A percentile compares a stretch with the other conserved stretches of the same genome.
phyloP scores from a whole-genome alignment of 768 basidiomycete genomes.

The Crepidotus variabilis region DNA sequence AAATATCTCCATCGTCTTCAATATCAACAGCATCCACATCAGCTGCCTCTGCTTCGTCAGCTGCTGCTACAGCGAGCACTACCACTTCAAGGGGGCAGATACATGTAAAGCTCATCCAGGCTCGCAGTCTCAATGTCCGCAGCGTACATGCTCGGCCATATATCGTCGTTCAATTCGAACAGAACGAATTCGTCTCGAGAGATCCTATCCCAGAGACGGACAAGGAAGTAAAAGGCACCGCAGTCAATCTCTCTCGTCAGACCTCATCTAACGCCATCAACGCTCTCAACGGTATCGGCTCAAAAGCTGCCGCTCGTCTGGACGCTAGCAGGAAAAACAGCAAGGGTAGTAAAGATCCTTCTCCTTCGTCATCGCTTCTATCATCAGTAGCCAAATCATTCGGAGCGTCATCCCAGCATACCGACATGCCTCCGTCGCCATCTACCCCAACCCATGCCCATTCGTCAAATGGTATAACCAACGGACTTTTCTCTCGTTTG shows the following conservation, averaged over 20 bases:
- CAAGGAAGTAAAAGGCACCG: slow-evolving; percentile 84
- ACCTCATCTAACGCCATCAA: slow-evolving; percentile 62
- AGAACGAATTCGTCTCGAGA: slow-evolving; percentile 95
- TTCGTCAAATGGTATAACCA: neutral
- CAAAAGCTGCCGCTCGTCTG: slow-evolving; percentile 26
- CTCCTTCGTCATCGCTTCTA: slow-evolving; percentile 34
- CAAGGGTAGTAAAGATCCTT: slow-evolving; percentile 41
- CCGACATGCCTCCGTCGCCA: slow-evolving; percentile 18
- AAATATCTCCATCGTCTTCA: slow-evolving; percentile 30
- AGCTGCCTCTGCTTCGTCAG: slow-evolving; percentile 19
- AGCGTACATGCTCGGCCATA: slow-evolving; percentile 72
- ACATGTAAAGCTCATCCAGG: slow-evolving; percentile 94
- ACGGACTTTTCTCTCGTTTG: slow-evolving; percentile 58
- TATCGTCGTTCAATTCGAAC: slow-evolving; percentile 97
- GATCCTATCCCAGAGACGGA: slow-evolving; percentile 83
- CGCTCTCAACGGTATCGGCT: slow-evolving; percentile 59
- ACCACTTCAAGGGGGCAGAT: slow-evolving; percentile 63
- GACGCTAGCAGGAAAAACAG: slow-evolving; percentile 33
- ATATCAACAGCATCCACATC: slow-evolving; percentile 36
- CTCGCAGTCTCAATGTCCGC: slow-evolving; percentile 74
- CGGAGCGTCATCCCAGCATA: slow-evolving; percentile 31
- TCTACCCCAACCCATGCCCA: slow-evolving; percentile 7
- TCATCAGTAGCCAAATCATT: slow-evolving; percentile 17
- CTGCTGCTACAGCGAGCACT: slow-evolving; percentile 28
- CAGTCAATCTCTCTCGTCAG: slow-evolving; percentile 44